phyloP scores from a whole-genome alignment of 805 yeast species.

The Candida coleopterorum region DNA sequence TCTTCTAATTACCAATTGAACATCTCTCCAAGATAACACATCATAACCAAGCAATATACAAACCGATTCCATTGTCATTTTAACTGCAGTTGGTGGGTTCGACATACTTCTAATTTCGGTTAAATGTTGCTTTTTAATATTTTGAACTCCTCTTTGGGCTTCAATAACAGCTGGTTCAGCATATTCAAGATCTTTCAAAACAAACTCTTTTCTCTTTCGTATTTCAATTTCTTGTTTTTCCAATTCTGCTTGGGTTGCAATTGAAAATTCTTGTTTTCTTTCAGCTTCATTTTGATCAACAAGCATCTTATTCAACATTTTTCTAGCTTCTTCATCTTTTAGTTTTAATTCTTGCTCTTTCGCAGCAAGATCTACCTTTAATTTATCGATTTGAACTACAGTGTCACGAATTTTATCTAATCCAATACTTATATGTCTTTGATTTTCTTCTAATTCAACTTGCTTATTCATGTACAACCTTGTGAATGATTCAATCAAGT shows the following conservation, averaged over 20 bases:
- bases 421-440: slow-evolving; percentile 70
- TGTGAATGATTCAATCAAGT: slow-evolving; percentile 44
- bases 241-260: slow-evolving; percentile 67
- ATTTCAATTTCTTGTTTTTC: slow-evolving; percentile 63
- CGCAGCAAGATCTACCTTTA: slow-evolving; percentile 49
- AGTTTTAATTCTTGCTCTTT: slow-evolving; percentile 45
- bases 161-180: slow-evolving; percentile 84
- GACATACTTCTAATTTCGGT: slow-evolving; percentile 86
- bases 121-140: slow-evolving; percentile 86
- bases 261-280: slow-evolving; percentile 79
- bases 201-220: slow-evolving; percentile 46
- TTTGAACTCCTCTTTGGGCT: slow-evolving; percentile 86
- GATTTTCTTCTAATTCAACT: slow-evolving; percentile 53
- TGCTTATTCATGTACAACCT: slow-evolving; percentile 40
- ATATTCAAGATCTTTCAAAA: slow-evolving; percentile 57
- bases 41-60: slow-evolving; percentile 75
- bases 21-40: slow-evolving; percentile 72
- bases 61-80: slow-evolving; percentile 81
- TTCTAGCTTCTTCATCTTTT: slow-evolving; percentile 67
- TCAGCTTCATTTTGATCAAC: slow-evolving; percentile 89
- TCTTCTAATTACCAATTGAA: slow-evolving; percentile 69
- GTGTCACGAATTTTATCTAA: slow-evolving; percentile 73
- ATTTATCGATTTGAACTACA: slow-evolving; percentile 60
- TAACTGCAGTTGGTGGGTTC: slow-evolving; percentile 87
- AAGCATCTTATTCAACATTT: slow-evolving; percentile 70